These are phyloP conservation scores for Fusarium illudens DNA, from an alignment of 2,329 filamentous ascomycete genomes.

Conservation along the genomic window DNA sequence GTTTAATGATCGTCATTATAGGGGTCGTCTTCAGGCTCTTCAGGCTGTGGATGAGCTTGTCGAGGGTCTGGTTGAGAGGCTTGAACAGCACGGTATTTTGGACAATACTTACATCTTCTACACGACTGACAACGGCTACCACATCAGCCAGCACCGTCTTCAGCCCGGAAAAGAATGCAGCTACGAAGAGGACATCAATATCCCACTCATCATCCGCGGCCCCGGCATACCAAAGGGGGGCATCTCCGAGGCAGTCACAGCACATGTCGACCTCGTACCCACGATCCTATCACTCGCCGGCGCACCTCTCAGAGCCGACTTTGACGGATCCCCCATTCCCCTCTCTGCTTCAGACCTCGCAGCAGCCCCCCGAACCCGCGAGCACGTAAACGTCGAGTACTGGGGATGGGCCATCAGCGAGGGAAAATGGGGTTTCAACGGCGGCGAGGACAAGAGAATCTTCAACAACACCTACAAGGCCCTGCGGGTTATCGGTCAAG, in stretches of 20 bases:
- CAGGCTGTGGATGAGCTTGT: constrained; percentile 59
- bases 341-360: constrained; percentile 30
- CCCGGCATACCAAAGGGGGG: constrained; percentile 54
- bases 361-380: background rate
- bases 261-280: constrained; percentile 64
- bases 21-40: constrained; percentile 52
- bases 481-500: constrained; percentile 54
- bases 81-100: constrained; percentile 45
- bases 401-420: constrained; percentile 53
- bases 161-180: constrained; percentile 61
- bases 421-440: constrained; percentile 32
- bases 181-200: constrained; percentile 61
- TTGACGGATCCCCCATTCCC: constrained; percentile 61
- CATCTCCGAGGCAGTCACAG: constrained; percentile 52
- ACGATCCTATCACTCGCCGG: constrained; percentile 55
- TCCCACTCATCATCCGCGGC: constrained; percentile 60
- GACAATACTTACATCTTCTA: constrained; percentile 62
- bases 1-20: constrained; percentile 52
- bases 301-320: constrained; percentile 51
- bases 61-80: constrained; percentile 47
- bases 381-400: constrained; percentile 46
- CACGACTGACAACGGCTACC: constrained; percentile 62
- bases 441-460: background rate
- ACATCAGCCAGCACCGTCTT: constrained; percentile 62
- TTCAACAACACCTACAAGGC: constrained; percentile 64